Base-by-base conservation (phyloP, 1,284 basidiomycete species). In the Phellinidium pouzarii region DNA sequence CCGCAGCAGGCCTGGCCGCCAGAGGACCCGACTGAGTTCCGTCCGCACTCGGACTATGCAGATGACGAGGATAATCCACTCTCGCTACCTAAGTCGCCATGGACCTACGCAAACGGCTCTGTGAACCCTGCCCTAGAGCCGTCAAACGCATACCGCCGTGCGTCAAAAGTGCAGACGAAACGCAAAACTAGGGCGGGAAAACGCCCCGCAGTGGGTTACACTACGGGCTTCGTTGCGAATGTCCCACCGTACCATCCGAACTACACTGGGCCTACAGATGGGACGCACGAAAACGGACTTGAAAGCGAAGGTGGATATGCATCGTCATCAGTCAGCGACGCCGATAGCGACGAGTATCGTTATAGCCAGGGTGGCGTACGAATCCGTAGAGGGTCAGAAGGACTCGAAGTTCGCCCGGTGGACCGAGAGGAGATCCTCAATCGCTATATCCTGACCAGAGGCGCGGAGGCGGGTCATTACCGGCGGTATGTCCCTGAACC, bases 101-200 rank as follows among this genome's bases (percentile, higher is more conserved):
- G 92, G 81, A 91, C 91, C 5, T 95, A 90, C 63, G 84, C 86
- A 57, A 82, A 84, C 47, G 87, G 76, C 9, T 69, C 74, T 2
- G 63, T 91, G 20, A 94, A 94, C 63, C 91, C 91, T 1, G 62
- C 71, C 34, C 77, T 93, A 3, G 71, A 71, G 40, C 82, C 90
- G 1, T 82, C 78, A 22, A 88, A 81, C 60, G 61, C 74, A 8
- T 56, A 54, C 9, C 60, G 66, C 20, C 47, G 38, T 17, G 49
- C 49, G 12, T 29, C 49, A 38, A 48, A 43, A 53, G 36, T 27
- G 20, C 47, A 19, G 40, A 54, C 29, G 53, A 48, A 7, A 42
- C 31, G 29, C 45, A 53, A 22, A 54, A 17, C 37, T 17, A n/a
- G n/a, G 55, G 3, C 54, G 53, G 19, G 34, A 19, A 4, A 20